These are phyloP conservation scores for Grammothele lineata DNA, from an alignment of 768 basidiomycete species.

Conservation along the genomic window DNA sequence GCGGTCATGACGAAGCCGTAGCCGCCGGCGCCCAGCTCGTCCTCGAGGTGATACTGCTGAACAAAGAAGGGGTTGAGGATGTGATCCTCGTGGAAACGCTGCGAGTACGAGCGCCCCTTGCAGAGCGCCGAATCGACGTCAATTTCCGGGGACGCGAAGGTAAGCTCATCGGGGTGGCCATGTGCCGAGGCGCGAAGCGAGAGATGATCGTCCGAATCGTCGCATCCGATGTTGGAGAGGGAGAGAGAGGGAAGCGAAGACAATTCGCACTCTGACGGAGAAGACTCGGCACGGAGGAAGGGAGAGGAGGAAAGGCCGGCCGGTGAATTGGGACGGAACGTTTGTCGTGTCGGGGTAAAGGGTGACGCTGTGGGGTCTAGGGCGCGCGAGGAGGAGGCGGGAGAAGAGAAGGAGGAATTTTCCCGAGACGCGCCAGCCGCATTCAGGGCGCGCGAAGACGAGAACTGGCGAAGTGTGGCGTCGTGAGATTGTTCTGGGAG, in stretches of 20 bases:
- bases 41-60: conserved; percentile 54
- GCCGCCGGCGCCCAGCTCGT: conserved; percentile 86
- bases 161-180: not conserved
- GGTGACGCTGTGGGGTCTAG: conserved; percentile 16
- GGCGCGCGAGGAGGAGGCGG: conserved; percentile 10
- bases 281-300: conserved; percentile 14
- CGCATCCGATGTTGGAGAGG: conserved; percentile 17
- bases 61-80: conserved; percentile 57
- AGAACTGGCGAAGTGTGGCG: conserved; percentile 9
- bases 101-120: conserved; percentile 35
- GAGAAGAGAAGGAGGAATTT: conserved; percentile 19
- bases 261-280: conserved; percentile 13
- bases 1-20: conserved; percentile 96
- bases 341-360: conserved; percentile 18
- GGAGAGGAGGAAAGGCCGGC: conserved; percentile 13
- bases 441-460: conserved; percentile 20
- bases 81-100: conserved; percentile 59
- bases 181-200: conserved; percentile 12
- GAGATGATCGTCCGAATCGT: conserved; percentile 12
- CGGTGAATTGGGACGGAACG: conserved; percentile 14
- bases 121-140: conserved; percentile 14
- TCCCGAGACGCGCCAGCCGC: conserved; percentile 23
- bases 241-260: conserved; percentile 22
- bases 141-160: conserved; percentile 3
- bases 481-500: conserved; percentile 14